Conservation (phyloP, 257 asterid genomes). For the Cynanchum wilfordii region DNA sequence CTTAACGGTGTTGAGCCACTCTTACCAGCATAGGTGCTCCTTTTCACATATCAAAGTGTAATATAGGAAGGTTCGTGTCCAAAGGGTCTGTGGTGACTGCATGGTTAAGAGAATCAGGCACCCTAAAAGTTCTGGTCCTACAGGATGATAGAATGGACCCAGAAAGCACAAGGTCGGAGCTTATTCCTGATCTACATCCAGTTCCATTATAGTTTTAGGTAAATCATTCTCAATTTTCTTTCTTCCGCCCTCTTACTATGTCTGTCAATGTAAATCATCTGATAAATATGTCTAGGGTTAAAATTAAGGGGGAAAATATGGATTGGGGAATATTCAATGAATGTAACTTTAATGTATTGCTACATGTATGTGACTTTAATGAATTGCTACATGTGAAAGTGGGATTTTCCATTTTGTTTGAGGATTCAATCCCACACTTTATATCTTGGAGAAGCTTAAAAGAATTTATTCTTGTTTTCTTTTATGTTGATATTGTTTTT, state of each 20-base stretch:
- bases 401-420: not conserved
- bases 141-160: constrained; percentile 51
- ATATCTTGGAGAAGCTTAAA: not conserved
- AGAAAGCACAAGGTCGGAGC: constrained; percentile 27
- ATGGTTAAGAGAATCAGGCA: constrained; percentile 87
- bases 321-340: not conserved
- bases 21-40: constrained; percentile 85
- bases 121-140: constrained; percentile 67
- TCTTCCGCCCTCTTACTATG: too few relatives aligned
- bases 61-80: constrained; percentile 78
- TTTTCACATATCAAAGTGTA: constrained; percentile 65
- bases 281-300: not conserved
- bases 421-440: not conserved
- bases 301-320: not conserved
- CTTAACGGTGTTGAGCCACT: constrained; percentile 78
- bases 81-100: constrained; percentile 70
- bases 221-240: not conserved
- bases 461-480: not conserved
- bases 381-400: too few relatives aligned
- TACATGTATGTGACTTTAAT: too few relatives aligned
- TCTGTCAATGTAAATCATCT: not conserved
- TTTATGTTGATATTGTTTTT: too few relatives aligned
- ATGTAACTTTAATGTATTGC: too few relatives aligned
- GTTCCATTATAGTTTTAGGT: constrained; percentile 38
- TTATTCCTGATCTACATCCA: constrained; percentile 35